These are phyloP conservation scores for Gossypium anomalum DNA, from an alignment of 345 rosid species.

Conservation along the genomic window DNA sequence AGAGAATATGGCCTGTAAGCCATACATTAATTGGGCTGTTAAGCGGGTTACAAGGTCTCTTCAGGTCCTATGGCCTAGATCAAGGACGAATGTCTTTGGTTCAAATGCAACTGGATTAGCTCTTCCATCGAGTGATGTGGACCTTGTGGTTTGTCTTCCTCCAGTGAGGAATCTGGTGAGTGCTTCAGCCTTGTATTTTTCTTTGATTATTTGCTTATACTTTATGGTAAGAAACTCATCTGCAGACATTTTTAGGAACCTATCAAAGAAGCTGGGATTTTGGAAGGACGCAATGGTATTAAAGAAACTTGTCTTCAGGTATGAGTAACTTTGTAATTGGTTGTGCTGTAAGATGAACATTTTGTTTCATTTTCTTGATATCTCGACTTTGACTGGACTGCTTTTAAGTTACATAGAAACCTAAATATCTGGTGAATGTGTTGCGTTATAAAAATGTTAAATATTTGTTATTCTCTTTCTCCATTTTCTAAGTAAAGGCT, in stretches of 20 bases:
- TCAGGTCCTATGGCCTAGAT: constrained; percentile 97
- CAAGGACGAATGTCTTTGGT: constrained; percentile 87
- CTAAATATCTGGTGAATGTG: background rate
- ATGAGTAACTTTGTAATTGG: constrained; percentile 15
- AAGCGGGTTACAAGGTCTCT: constrained; percentile 92
- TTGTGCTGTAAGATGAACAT: constrained; percentile 1
- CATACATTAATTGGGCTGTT: constrained; percentile 90
- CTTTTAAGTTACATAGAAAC: background rate
- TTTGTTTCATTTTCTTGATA: background rate
- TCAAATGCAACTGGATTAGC: constrained; percentile 94
- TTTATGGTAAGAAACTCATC: constrained; percentile 29
- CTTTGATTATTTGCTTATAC: constrained; percentile 11
- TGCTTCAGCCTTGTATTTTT: constrained; percentile 12
- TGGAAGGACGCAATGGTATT: constrained; percentile 99
- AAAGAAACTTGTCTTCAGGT: constrained; percentile 99
- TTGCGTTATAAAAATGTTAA: background rate
- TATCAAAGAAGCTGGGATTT: constrained; percentile 97
- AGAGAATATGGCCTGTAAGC: constrained; percentile 75
- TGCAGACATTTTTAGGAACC: constrained; percentile 59
- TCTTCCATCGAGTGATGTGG: constrained; percentile 97
- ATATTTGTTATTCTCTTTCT: background rate
- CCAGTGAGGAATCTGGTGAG: constrained; percentile 96
- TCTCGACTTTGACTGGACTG: background rate
- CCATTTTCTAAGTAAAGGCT: background rate
- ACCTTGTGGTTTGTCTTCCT: constrained; percentile 96